A percentile compares a stretch with the other conserved stretches of the same genome.
Conservation (phyloP, 140 eudicot species). For the Stevia rebaudiana region DNA sequence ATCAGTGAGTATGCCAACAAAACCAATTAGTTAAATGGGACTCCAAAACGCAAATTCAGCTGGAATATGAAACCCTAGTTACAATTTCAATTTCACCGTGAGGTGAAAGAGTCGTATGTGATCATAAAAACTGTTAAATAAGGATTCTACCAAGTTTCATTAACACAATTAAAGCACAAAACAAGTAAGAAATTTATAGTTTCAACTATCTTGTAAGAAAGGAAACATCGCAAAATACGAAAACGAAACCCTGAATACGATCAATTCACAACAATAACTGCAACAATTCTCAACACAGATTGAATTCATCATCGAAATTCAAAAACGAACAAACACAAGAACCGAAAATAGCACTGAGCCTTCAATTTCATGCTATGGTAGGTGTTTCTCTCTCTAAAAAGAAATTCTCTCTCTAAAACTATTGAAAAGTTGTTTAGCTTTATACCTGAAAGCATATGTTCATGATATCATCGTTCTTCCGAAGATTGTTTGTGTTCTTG, state of each 20-base stretch:
- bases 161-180: slow-evolving; percentile 8
- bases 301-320: neutral
- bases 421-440: neutral
- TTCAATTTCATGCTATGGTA: neutral
- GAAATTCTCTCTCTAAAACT: slow-evolving; percentile 18
- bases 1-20: neutral
- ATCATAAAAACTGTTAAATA: slow-evolving; percentile 1
- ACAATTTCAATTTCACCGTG: slow-evolving; percentile 10
- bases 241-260: neutral
- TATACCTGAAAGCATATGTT: slow-evolving; percentile 20
- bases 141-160: neutral
- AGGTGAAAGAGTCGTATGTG: slow-evolving; percentile 4
- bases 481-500: neutral
- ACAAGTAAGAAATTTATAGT: slow-evolving; percentile 1
- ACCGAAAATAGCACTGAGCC: neutral
- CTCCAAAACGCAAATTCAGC: slow-evolving; percentile 5
- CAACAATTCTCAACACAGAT: neutral
- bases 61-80: slow-evolving; percentile 23
- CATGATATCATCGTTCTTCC: neutral
- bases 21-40: slow-evolving; percentile 11
- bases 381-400: too few relatives aligned
- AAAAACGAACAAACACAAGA: neutral
- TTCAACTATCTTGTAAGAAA: neutral
- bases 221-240: slow-evolving; percentile 3
- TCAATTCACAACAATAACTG: neutral